These are phyloP conservation scores for Claviceps maximensis DNA, from an alignment of 2,329 filamentous ascomycete species.

Conservation along the genomic window DNA sequence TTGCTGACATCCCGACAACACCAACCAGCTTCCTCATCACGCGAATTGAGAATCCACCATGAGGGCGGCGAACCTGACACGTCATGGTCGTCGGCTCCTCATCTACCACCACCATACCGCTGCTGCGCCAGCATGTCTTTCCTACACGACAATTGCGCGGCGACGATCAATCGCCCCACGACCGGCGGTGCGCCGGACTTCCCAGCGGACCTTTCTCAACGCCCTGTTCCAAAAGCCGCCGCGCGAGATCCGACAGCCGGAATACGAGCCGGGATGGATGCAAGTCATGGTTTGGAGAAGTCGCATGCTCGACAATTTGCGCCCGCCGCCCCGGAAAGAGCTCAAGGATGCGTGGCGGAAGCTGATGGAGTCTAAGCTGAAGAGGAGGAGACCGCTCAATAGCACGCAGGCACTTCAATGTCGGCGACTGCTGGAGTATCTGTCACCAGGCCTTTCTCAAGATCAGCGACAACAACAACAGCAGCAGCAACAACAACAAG, in stretches of 20 bases:
- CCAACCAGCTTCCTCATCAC: conserved; percentile 6
- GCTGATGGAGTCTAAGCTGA: conserved; percentile 46
- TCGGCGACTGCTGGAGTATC: conserved; percentile 45
- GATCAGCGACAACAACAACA: conserved; percentile 11
- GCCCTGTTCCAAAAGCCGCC: conserved; percentile 47
- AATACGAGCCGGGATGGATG: conserved; percentile 58
- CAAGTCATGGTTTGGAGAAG: conserved; percentile 56
- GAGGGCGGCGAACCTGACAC: conserved; percentile 32
- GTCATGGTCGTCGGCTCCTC: conserved; percentile 29
- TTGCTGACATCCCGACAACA: not conserved
- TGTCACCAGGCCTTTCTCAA: conserved; percentile 19
- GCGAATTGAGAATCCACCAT: conserved; percentile 22
- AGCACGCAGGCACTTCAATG: conserved; percentile 50
- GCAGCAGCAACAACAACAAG: conserved; percentile 8
- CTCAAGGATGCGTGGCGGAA: conserved; percentile 50
- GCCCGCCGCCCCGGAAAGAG: conserved; percentile 50
- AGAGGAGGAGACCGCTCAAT: conserved; percentile 39
- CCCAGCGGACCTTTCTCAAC: conserved; percentile 39
- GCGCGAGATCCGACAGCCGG: conserved; percentile 44
- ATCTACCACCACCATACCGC: conserved; percentile 18
- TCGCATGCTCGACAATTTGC: conserved; percentile 46
- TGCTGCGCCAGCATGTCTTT: conserved; percentile 20
- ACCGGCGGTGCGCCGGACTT: conserved; percentile 11
- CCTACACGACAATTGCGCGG: conserved; percentile 17
- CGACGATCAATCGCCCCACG: conserved; percentile 15